Conservation (phyloP, 140 eudicot genomes). For the Bidens hawaiensis region DNA sequence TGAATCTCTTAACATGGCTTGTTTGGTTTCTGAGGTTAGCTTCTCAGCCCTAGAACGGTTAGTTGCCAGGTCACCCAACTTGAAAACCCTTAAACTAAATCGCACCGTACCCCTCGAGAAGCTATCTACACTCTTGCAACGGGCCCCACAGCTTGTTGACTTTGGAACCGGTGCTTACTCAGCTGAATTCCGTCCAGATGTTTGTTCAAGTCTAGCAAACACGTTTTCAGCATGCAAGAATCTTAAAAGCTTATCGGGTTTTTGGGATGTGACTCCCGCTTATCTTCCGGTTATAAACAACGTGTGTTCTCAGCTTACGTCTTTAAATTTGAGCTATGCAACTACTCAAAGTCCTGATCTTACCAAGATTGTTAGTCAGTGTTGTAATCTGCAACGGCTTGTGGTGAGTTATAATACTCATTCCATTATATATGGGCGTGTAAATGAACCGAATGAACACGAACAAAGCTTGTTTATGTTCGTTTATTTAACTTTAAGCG, state of each 20-base stretch:
- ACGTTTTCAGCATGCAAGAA: conserved; percentile 73
- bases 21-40: conserved; percentile 69
- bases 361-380: conserved; percentile 65
- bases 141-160: conserved; percentile 80
- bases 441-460: too few relatives aligned
- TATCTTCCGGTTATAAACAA: conserved; percentile 77
- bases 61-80: conserved; percentile 70
- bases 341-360: conserved; percentile 73
- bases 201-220: conserved; percentile 41
- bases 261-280: conserved; percentile 91
- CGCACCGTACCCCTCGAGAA: conserved; percentile 85
- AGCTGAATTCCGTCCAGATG: conserved; percentile 67
- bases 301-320: conserved; percentile 66
- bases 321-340: conserved; percentile 79
- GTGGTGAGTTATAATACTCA: conserved; percentile 53
- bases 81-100: conserved; percentile 72
- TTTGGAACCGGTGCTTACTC: conserved; percentile 77
- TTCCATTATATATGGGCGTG: not conserved
- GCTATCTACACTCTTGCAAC: conserved; percentile 49
- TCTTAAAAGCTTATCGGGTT: conserved; percentile 73
- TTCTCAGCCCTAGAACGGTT: conserved; percentile 80
- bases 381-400: conserved; percentile 69
- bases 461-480: too few relatives aligned
- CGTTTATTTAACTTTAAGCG: too few relatives aligned
- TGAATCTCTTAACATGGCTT: conserved; percentile 71